Percentiles rank a stretch among this genome's conserved stretches.
Conservation (phyloP, 345 rosid species). For the Arabis alpina region DNA sequence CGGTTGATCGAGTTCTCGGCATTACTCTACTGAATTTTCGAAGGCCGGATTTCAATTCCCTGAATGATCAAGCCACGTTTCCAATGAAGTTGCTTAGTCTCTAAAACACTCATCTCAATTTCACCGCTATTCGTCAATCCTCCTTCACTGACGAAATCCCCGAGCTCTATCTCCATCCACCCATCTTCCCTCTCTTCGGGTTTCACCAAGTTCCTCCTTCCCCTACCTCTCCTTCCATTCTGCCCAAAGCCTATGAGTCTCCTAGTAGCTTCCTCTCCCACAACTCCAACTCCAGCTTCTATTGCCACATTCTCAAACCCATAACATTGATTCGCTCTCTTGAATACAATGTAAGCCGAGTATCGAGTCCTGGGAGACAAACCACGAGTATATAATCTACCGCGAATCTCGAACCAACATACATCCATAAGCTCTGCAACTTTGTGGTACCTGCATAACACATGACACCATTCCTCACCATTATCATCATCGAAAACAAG, state of each 20-base stretch:
- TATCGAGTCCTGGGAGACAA: slow-evolving; percentile 32
- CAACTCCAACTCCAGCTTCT: slow-evolving; percentile 33
- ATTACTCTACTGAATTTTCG: neutral
- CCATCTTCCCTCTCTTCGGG: neutral
- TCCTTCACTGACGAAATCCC: neutral
- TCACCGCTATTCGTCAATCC: slow-evolving; percentile 36
- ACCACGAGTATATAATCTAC: neutral
- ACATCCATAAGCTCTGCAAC: neutral
- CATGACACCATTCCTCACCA: neutral
- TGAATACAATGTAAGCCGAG: slow-evolving; percentile 32
- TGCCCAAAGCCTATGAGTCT: slow-evolving; percentile 21
- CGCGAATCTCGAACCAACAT: slow-evolving; percentile 36
- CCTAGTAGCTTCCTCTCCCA: slow-evolving; percentile 15
- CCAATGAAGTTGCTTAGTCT: neutral
- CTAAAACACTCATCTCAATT: neutral
- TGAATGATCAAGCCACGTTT: slow-evolving; percentile 7
- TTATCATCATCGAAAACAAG: neutral
- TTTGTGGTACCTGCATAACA: slow-evolving; percentile 16
- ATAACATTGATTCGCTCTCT: neutral
- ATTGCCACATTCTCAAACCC: slow-evolving; percentile 18
- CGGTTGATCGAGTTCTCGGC: neutral
- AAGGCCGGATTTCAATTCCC: slow-evolving; percentile 2
- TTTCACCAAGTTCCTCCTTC: neutral
- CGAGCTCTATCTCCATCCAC: slow-evolving; percentile 19
- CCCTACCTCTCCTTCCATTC: neutral